Conservation (phyloP, 139 green algal species). For the Tetradesmus lagerheimii region DNA sequence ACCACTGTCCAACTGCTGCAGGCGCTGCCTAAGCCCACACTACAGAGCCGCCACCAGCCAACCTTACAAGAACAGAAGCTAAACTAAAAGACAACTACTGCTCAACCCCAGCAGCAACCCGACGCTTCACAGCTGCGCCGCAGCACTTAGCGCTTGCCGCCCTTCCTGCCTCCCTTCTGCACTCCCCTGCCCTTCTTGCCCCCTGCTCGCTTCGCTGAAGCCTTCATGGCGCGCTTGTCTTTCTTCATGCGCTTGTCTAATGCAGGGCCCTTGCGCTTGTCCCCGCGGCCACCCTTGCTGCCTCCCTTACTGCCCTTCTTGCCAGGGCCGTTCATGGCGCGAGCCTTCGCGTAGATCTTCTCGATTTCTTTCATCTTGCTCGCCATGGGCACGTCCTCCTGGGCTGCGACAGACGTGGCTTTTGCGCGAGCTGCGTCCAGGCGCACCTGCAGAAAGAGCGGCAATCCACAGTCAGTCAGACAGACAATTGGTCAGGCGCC, state of each 20-base stretch:
- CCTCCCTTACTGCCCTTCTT: slow-evolving; percentile 57
- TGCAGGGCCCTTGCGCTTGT: slow-evolving; percentile 57
- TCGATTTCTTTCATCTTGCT: slow-evolving; percentile 82
- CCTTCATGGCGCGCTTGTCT: slow-evolving; percentile 67
- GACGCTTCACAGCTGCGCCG: too few species aligned
- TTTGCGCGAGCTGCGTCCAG: slow-evolving; percentile 81
- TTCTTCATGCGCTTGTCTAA: slow-evolving; percentile 74
- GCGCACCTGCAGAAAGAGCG: slow-evolving; percentile 31
- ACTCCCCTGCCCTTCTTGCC: slow-evolving; percentile 49
- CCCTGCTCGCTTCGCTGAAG: slow-evolving; percentile 44
- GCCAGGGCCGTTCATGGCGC: slow-evolving; percentile 49
- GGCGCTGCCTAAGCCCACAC: too few species aligned
- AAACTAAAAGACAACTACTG: too few species aligned
- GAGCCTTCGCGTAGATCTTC: slow-evolving; percentile 81
- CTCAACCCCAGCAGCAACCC: too few species aligned
- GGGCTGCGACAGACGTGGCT: slow-evolving; percentile 79
- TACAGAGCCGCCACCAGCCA: too few species aligned
- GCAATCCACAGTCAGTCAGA: background rate
- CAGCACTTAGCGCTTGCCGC: slow-evolving; percentile 27
- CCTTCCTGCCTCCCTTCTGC: slow-evolving; percentile 18
- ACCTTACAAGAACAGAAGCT: too few species aligned
- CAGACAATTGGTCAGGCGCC: too few species aligned
- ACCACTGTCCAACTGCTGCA: too few species aligned
- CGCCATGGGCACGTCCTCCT: slow-evolving; percentile 82
- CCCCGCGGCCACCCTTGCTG: slow-evolving; percentile 34